phyloP scores from a whole-genome alignment of 2,329 filamentous ascomycete species.

The Apiospora rasikravindrae region DNA sequence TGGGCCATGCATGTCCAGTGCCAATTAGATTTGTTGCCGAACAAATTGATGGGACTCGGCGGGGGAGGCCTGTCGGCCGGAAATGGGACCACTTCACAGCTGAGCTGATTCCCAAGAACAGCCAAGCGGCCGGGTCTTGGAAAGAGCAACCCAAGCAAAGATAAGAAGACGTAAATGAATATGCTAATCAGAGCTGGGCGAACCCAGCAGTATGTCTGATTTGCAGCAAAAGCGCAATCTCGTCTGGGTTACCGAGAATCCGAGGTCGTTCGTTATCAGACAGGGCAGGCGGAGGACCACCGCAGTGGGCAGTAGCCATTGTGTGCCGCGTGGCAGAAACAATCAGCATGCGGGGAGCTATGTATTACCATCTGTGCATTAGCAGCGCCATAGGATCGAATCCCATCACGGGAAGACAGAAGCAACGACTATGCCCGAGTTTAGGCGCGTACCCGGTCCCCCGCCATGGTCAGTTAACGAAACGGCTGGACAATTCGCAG shows the following conservation, averaged over 20 bases:
- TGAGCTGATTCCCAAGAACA: neutral
- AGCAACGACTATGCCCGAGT: neutral
- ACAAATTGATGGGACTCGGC: neutral
- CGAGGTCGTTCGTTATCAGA: neutral
- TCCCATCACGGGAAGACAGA: neutral
- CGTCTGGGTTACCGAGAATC: neutral
- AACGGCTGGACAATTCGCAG: neutral
- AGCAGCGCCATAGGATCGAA: neutral
- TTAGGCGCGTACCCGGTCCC: neutral
- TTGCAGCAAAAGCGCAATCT: too few species aligned
- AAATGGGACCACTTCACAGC: neutral
- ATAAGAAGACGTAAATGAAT: conserved; percentile 4
- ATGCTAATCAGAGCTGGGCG: neutral
- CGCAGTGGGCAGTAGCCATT: neutral
- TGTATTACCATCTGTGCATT: neutral
- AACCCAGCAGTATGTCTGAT: neutral
- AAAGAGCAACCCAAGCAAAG: neutral
- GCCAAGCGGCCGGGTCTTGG: neutral
- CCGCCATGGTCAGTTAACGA: neutral
- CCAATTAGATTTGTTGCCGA: neutral
- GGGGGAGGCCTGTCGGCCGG: neutral
- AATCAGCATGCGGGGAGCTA: neutral
- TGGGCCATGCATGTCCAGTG: neutral
- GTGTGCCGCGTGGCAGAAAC: neutral
- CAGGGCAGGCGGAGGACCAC: neutral